These are phyloP conservation scores for Alternaria sp. DNA, from an alignment of 2,329 filamentous ascomycete species.

Conservation along the genomic window DNA sequence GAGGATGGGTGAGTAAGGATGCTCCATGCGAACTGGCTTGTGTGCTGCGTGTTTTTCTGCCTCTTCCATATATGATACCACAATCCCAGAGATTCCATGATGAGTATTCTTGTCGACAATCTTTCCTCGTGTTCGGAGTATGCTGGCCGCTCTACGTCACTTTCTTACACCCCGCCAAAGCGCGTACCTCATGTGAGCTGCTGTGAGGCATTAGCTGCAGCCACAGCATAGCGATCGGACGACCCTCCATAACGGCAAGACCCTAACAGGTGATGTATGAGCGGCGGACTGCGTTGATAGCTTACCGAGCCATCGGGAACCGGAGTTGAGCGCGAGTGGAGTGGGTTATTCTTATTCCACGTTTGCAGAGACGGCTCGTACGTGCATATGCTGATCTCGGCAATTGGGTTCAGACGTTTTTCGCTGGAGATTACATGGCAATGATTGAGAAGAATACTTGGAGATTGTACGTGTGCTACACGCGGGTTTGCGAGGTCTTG, in stretches of 20 bases:
- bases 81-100: neutral
- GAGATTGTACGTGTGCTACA: neutral
- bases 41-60: neutral
- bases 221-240: slow-evolving; percentile 11
- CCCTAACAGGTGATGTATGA: slow-evolving; percentile 3
- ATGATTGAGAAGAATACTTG: neutral
- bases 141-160: neutral
- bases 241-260: neutral
- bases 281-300: slow-evolving; percentile 11
- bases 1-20: slow-evolving; percentile 2
- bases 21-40: slow-evolving; percentile 13
- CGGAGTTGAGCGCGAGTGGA: slow-evolving; percentile 23
- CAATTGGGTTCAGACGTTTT: neutral
- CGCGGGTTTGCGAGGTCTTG: neutral
- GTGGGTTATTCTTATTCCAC: slow-evolving; percentile 2
- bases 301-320: slow-evolving; percentile 16
- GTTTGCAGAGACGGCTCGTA: neutral
- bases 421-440: neutral
- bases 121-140: neutral
- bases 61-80: neutral
- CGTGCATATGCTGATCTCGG: slow-evolving; percentile 8
- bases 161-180: neutral
- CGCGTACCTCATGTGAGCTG: neutral
- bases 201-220: slow-evolving; percentile 6
- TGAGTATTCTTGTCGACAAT: neutral